Base-by-base conservation (phyloP, 306 rosid genomes). In the Trichosanthes truncata region DNA sequence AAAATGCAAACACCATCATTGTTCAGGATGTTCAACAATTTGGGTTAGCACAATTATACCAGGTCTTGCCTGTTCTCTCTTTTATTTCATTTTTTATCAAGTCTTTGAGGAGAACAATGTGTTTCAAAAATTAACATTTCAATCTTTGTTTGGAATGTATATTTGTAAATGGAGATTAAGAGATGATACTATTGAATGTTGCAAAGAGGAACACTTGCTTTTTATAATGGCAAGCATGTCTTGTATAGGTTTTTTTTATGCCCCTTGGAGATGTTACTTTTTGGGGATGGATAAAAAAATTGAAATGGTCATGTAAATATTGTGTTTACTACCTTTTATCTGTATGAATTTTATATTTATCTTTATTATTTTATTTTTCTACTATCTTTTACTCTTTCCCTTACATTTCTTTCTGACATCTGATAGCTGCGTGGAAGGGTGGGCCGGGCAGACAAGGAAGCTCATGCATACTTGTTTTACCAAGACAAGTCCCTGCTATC, bases 381-480 rank as follows among this genome's bases (percentile, higher is more conserved):
- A 41, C 53, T 85, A 48, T 82, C 75, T 83, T 59, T 14, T 10
- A 62, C 55, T 82, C 59, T 14, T 76, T 61, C 38, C 76, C 62
- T 61, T 63, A 31, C 1, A 15, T 79, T 33, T 69, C 68, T 73
- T 69, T 77, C 63, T 65, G 60, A 83, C 81, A 82, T 81, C 72
- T 85, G 77, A 43, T 87, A 94, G 97, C 89, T 94, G 87, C 93
- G 98, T 76, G 98, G 98, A 87, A 87, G 98, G 83, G 97, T 94
- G 81, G 98, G 98, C 21, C 90, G 97, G 67, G 97, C 98, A 51
- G 97, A 94, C 77, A 94, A 91, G 90, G 97, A 94, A 87, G 98
- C 98, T 35, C 89, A 91, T 83, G 98, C 97, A 26, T 79, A 91
- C 87, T 91, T 94, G 81, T 89, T 92, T 88, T 94, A 92, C 85